Evolutionary conservation across 257 asterid genomes (phyloP).

Genomic region (Salvia hispanica): DNA sequence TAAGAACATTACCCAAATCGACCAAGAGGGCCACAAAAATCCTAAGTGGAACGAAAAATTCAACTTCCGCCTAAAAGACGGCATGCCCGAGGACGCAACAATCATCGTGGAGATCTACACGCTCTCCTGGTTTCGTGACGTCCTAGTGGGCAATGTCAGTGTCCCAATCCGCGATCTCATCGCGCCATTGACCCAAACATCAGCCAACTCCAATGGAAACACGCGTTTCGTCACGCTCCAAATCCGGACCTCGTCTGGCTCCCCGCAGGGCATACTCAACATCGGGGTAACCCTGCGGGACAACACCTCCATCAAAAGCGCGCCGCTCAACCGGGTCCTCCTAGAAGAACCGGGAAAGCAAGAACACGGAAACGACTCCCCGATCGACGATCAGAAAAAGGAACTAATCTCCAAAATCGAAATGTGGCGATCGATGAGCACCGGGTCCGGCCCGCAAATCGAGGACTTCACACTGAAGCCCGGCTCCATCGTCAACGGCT

Average conservation of each 20-base stretch:
- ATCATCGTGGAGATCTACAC: constrained; percentile 63
- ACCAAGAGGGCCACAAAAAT: constrained; percentile 49
- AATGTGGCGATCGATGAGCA: constrained; percentile 48
- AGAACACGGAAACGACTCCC: not conserved
- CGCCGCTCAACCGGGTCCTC: constrained; percentile 36
- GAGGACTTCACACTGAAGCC: constrained; percentile 48
- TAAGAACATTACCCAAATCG: constrained; percentile 52
- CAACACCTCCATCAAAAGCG: constrained; percentile 40
- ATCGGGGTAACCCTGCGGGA: constrained; percentile 60
- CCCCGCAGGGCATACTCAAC: constrained; percentile 77
- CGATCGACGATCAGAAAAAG: constrained; percentile 23
- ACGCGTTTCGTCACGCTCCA: constrained; percentile 66
- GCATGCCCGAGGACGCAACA: constrained; percentile 41
- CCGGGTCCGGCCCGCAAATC: constrained; percentile 28
- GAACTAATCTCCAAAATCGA: constrained; percentile 39
- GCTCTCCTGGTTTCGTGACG: constrained; percentile 63
- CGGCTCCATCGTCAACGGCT: constrained; percentile 44
- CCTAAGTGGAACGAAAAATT: constrained; percentile 77
- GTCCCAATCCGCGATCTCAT: constrained; percentile 50
- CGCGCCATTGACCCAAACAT: constrained; percentile 15
- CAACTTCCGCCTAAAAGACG: constrained; percentile 47
- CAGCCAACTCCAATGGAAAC: not conserved
- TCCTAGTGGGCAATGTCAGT: constrained; percentile 51
- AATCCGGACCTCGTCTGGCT: constrained; percentile 62
- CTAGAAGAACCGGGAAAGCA: not conserved